Percentiles rank a stretch among this genome's conserved stretches.
phyloP scores from a whole-genome alignment of 306 rosid genomes.

The Ochetophila trinervis region DNA sequence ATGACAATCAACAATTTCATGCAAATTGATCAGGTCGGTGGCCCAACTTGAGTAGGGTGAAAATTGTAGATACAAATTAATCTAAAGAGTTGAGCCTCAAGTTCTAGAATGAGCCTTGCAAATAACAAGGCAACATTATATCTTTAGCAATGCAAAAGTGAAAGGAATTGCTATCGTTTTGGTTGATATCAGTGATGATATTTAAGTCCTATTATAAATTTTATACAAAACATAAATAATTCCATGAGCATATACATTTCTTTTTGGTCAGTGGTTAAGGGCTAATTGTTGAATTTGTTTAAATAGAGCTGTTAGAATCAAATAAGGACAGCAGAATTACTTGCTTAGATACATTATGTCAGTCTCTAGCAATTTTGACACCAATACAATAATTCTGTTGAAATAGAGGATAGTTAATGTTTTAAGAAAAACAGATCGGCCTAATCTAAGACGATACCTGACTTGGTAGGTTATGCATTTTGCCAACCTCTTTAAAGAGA shows the following conservation, averaged over 20 bases:
- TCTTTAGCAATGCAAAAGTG: neutral
- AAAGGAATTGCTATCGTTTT: neutral
- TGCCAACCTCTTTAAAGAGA: conserved; percentile 84
- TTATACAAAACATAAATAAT: neutral
- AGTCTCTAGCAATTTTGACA: neutral
- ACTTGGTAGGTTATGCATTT: conserved; percentile 73
- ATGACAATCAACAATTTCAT: neutral
- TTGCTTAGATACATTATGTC: neutral
- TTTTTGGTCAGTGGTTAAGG: neutral
- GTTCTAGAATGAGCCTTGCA: neutral
- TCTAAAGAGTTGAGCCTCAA: conserved; percentile 4
- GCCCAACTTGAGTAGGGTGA: conserved; percentile 1
- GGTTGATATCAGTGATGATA: neutral
- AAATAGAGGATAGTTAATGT: neutral
- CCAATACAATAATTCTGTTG: neutral
- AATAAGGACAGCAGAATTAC: neutral
- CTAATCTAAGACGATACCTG: conserved; percentile 50
- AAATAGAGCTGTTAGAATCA: neutral
- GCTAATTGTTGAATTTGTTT: neutral
- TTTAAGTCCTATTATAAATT: neutral
- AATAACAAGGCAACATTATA: neutral
- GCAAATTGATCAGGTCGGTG: conserved; percentile 5
- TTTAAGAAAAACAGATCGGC: conserved; percentile 6
- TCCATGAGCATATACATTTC: neutral
- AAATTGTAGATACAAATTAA: neutral